Base-by-base conservation (phyloP, 2,329 filamentous ascomycete species). In the Apiospora phragmitis region DNA sequence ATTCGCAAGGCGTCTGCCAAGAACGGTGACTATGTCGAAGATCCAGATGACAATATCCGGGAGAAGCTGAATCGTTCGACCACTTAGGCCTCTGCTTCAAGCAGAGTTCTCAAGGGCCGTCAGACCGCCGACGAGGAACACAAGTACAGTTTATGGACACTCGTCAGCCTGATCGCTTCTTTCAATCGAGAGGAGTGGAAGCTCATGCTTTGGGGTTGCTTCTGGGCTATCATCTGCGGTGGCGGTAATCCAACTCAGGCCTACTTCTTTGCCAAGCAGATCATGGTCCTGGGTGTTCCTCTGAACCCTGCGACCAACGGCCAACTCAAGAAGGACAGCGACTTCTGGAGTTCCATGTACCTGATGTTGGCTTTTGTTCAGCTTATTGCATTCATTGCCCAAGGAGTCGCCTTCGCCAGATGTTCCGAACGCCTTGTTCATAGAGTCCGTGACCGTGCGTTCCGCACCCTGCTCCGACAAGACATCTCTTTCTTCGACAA, bases 401-500 rank as follows among this genome's bases (percentile, higher is more conserved):
- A 95, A 77, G 94, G 94, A 68, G 76, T 93, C 68, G 85, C 91
- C 2, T 95, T 98, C 75, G 95, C 94, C 24, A 91, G 90, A 77
- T 95, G 93, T 83, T 96, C 94, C n/a, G 94, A 97, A 83, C 88
- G 90, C 51, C 88, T 98, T 32, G 89, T 98, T 69, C 93, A 94
- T 79, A 91, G 94, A 26, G 94, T 95, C 1, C 90, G 96, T 75
- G 91, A 96, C 80, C 86, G 86, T 70, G 93, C 94, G 8, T 98
- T 99, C 85, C 88, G 95, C 42, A 87, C 92, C 32, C 94, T 98
- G 84, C 89, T 98, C 68, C 93, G 95, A 74, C 95, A 98, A 81
- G 96, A 98, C 73, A 95, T 98, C 71, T 85, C 90, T 38, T 98
- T 95, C 81, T 99, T 98, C 76, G 96, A 98, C 80, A 87, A 87